Evolutionary conservation across 495 filamentous ascomycete species (phyloP).

Genomic region (Cladorrhinum samala): DNA sequence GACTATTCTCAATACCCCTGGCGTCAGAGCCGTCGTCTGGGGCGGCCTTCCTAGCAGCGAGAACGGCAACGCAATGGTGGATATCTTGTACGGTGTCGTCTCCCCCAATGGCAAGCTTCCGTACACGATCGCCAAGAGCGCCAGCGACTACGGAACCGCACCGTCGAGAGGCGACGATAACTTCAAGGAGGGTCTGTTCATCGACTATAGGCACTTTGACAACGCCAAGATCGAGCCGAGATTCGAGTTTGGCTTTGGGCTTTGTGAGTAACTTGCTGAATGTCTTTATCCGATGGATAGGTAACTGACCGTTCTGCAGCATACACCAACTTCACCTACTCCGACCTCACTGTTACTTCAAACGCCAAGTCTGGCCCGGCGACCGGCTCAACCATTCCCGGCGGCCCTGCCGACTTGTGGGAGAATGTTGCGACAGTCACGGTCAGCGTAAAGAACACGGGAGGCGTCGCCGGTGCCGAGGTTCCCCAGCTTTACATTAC

Average conservation of each 20-base stretch:
- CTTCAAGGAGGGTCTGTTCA: conserved; percentile 67
- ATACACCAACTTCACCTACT: conserved; percentile 67
- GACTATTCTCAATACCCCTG: conserved; percentile 67
- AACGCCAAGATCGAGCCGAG: conserved; percentile 54
- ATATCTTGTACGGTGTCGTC: conserved; percentile 30
- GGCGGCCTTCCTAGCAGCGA: conserved; percentile 32
- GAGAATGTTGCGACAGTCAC: conserved; percentile 50
- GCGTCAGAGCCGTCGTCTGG: conserved; percentile 42
- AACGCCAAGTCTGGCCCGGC: not conserved
- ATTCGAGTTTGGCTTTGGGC: conserved; percentile 74
- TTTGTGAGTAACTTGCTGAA: conserved; percentile 56
- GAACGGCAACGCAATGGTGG: conserved; percentile 23
- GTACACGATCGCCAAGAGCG: conserved; percentile 57
- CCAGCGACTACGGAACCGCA: conserved; percentile 48
- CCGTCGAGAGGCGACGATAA: conserved; percentile 39
- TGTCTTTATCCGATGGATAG: conserved; percentile 32
- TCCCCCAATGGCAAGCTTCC: conserved; percentile 60
- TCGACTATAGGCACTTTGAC: conserved; percentile 78
- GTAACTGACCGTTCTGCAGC: conserved; percentile 10
- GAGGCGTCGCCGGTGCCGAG: conserved; percentile 50
- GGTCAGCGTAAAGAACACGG: conserved; percentile 62
- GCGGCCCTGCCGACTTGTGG: conserved; percentile 74
- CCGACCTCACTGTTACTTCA: conserved; percentile 39
- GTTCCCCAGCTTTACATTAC: conserved; percentile 54
- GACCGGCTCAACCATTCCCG: conserved; percentile 20